phyloP scores from a whole-genome alignment of 768 basidiomycete species.

The Suillus ampliporus region DNA sequence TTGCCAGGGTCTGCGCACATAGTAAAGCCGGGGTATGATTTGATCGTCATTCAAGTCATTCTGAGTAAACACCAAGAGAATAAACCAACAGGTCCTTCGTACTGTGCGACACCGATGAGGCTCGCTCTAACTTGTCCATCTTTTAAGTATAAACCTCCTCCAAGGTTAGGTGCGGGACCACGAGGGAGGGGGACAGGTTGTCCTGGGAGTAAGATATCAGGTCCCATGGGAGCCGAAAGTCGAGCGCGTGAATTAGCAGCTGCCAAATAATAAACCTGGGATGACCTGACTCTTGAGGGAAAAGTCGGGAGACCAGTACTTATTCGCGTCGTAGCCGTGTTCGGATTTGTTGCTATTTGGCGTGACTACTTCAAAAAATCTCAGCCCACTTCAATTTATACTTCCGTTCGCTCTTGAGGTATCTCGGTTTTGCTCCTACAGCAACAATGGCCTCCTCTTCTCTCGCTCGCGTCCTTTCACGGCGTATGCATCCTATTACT shows the following conservation, averaged over 20 bases:
- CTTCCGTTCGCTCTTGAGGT: conserved; percentile 29
- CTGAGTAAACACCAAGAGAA: conserved; percentile 27
- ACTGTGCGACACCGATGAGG: conserved; percentile 65
- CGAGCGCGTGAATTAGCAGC: too few species aligned
- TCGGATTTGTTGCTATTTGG: conserved; percentile 34
- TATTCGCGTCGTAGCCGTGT: conserved; percentile 20
- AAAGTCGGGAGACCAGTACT: conserved; percentile 17
- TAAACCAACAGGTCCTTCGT: conserved; percentile 70
- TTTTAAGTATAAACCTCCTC: conserved; percentile 68
- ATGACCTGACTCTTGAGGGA: conserved; percentile 11
- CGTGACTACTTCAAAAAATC: conserved; percentile 41
- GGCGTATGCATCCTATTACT: conserved; percentile 57
- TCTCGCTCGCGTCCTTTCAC: conserved; percentile 67
- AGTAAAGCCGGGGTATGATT: neutral
- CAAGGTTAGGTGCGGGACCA: conserved; percentile 61
- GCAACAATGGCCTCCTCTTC: conserved; percentile 58
- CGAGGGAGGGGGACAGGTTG: conserved; percentile 70
- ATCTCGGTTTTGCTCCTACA: conserved; percentile 26
- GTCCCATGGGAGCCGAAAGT: conserved; percentile 31
- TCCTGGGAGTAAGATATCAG: conserved; percentile 66
- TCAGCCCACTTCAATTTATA: conserved; percentile 15
- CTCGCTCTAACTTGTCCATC: conserved; percentile 72
- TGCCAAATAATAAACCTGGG: conserved; percentile 12
- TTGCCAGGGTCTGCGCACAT: conserved; percentile 57
- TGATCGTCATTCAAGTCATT: conserved; percentile 23